Evolutionary conservation across 306 rosid species (phyloP), one percentile per base, ranked within the genome.

Genomic region (Cucumis melo): DNA sequence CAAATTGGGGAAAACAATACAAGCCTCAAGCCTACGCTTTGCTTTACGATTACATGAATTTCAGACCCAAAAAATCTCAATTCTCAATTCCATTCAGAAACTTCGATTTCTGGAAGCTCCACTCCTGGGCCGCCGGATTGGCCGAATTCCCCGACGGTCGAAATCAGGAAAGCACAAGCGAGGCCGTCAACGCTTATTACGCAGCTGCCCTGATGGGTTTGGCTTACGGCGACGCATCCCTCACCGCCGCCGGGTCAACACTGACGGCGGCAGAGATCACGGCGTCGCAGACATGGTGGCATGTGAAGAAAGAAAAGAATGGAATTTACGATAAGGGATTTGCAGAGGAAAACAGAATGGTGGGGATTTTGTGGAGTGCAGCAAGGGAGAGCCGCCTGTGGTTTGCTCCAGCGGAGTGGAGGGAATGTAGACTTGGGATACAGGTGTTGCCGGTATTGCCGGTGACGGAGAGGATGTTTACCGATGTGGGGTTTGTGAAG

Each of bases 101-200:
- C 81, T 94, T 91, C 60, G 98, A 94, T 76, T 71, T 80, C 7
- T 94, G 84, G 38, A 82, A 76, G 51, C 78, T 91, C 75, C 98
- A 94, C 67, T 94, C 98, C 1, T 94, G 98, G 98, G 97, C 97
- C 7, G 88, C 91, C 32, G 97, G 98, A n/a, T 77, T 94, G 68
- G 82, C 89, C 6, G 93, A 89, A 74, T 94, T 86, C 59, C 81
- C 82, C 1, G 96, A 90, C 62, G 96, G 98, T 55, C 83, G 98
- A 78, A 91, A 91, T 44, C 96, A 94, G 55, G 97, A 94, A 79
- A 91, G 97, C 82, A 84, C 97, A 1, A 90, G 96, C 21, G 97
- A 94, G 79, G 96, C 96, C 0, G 83, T 94, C 38, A 87, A 87
- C 76, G 97, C 89, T 0, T 94, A 94, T 63, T 91, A 94, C 56